These are phyloP conservation scores for Phytophthora chlamydospora DNA, from an alignment of 352 stramenopile species.

Conservation along the genomic window DNA sequence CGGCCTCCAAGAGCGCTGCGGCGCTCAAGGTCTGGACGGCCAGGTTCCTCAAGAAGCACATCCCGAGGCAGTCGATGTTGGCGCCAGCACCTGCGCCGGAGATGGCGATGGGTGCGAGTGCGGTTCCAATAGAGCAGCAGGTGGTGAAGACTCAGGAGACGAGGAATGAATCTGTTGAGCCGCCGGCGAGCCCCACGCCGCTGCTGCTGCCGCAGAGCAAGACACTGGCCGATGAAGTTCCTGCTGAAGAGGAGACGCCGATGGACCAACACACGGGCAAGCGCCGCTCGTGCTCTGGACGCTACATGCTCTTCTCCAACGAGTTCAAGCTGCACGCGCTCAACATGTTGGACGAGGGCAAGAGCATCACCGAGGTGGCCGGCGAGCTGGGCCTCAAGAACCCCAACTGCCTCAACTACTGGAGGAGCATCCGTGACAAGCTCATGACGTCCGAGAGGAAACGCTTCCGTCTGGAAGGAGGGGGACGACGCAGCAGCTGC, in stretches of 20 bases:
- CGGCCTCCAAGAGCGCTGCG: slow-evolving; percentile 52
- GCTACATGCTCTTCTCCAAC: slow-evolving; percentile 78
- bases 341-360: slow-evolving; percentile 70
- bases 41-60: slow-evolving; percentile 70
- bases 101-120: not conserved
- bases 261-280: slow-evolving; percentile 45
- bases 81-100: not conserved
- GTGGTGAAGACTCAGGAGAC: slow-evolving; percentile 10
- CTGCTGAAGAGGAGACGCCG: slow-evolving; percentile 1
- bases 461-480: slow-evolving; percentile 68
- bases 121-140: not conserved
- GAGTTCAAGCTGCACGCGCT: slow-evolving; percentile 83
- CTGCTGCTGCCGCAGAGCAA: slow-evolving; percentile 21
- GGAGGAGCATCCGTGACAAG: slow-evolving; percentile 81
- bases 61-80: slow-evolving; percentile 30
- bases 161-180: not conserved
- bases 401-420: slow-evolving; percentile 75
- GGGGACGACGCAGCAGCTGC: slow-evolving; percentile 69
- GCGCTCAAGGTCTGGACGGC: slow-evolving; percentile 70
- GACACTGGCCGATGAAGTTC: not conserved
- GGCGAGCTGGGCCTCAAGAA: slow-evolving; percentile 74
- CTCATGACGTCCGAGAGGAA: slow-evolving; percentile 75
- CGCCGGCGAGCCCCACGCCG: slow-evolving; percentile 3
- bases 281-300: slow-evolving; percentile 47
- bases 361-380: slow-evolving; percentile 62